Percentiles rank a stretch among this genome's conserved stretches.
Evolutionary conservation across 2,329 filamentous ascomycete species (phyloP).

Genomic region (Ophiostoma tasmaniense): DNA sequence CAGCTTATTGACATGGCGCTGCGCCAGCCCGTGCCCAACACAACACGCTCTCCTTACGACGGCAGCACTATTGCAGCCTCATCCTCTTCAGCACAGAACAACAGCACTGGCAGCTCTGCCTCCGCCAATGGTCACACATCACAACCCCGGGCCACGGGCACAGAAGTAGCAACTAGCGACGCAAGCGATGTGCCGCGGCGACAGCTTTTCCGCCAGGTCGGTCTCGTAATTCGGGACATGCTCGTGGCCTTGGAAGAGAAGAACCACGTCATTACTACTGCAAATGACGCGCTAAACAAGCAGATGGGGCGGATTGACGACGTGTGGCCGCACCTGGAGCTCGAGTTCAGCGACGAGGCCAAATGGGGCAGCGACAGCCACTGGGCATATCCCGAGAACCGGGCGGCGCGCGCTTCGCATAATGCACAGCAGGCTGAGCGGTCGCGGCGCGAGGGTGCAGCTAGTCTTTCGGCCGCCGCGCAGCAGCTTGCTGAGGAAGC

Average conservation of each 20-base stretch:
- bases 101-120: not conserved
- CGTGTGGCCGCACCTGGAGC: conserved; percentile 76
- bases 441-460: conserved; percentile 68
- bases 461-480: conserved; percentile 67
- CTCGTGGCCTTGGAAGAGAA: conserved; percentile 92
- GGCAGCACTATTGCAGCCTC: conserved; percentile 27
- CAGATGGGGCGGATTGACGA: conserved; percentile 79
- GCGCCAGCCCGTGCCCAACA: conserved; percentile 40
- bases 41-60: conserved; percentile 36
- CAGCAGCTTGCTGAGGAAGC: conserved; percentile 75
- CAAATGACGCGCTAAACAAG: conserved; percentile 79
- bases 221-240: conserved; percentile 72
- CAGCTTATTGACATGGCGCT: conserved; percentile 61
- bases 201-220: conserved; percentile 68
- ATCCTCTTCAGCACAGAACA: not conserved
- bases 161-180: conserved; percentile 33
- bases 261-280: conserved; percentile 89
- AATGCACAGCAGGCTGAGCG: conserved; percentile 59
- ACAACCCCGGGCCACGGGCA: not conserved
- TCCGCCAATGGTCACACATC: not conserved
- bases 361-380: conserved; percentile 85
- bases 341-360: conserved; percentile 88
- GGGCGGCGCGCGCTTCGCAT: conserved; percentile 50
- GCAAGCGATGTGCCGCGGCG: conserved; percentile 56
- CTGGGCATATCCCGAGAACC: conserved; percentile 90